phyloP scores from a whole-genome alignment of 768 basidiomycete species.

The Phaffia tasmanica region DNA sequence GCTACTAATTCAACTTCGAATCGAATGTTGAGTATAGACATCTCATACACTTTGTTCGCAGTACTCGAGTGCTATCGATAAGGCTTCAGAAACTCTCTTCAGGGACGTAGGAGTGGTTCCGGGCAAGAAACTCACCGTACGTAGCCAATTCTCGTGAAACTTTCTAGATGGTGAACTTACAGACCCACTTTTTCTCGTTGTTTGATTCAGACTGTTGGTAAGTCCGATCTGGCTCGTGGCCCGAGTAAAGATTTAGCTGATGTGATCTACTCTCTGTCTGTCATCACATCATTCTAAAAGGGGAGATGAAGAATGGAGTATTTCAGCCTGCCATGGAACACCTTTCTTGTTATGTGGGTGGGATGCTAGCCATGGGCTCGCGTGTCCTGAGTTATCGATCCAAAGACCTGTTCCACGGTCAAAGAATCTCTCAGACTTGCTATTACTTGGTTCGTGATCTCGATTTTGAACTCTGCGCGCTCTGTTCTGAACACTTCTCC shows the following conservation, averaged over 20 bases:
- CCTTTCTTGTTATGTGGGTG: conserved; percentile 11
- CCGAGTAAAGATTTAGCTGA: too few relatives aligned
- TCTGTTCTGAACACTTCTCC: not conserved
- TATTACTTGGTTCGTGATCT: conserved; percentile 11
- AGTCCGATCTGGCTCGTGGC: too few relatives aligned
- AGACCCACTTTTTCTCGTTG: not conserved
- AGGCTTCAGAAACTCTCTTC: not conserved
- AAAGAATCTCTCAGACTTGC: conserved; percentile 21
- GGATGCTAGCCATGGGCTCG: conserved; percentile 11
- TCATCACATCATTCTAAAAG: too few relatives aligned
- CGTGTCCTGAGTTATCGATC: conserved; percentile 12
- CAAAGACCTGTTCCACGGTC: conserved; percentile 9
- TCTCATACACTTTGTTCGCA: too few relatives aligned
- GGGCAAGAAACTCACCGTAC: conserved; percentile 6
- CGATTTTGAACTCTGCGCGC: not conserved
- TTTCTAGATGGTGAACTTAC: not conserved
- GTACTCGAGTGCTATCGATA: conserved; percentile 1
- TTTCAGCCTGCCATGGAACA: conserved; percentile 21
- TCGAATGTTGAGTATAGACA: too few relatives aligned
- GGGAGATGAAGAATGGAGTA: conserved; percentile 12
- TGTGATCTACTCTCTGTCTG: too few relatives aligned
- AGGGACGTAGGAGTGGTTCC: conserved; percentile 12
- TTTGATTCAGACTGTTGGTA: conserved; percentile 10
- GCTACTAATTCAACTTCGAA: not conserved
- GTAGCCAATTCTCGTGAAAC: not conserved